These are phyloP conservation scores for Cytospora piceae DNA, from an alignment of 2,329 filamentous ascomycete species.

Conservation along the genomic window DNA sequence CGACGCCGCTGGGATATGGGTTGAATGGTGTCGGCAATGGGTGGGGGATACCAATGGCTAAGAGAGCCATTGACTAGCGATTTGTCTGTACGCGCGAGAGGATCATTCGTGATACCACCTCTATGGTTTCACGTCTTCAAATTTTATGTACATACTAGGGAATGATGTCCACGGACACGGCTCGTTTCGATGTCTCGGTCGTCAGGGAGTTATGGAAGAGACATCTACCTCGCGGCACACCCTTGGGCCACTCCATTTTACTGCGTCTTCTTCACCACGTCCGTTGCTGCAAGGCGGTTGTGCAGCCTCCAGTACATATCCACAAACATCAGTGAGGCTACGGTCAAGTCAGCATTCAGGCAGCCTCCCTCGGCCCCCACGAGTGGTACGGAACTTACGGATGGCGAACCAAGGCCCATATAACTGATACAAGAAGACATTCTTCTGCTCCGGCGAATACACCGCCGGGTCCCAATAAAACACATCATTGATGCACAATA, in stretches of 20 bases:
- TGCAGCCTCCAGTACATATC: slow-evolving; percentile 61
- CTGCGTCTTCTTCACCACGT: slow-evolving; percentile 47
- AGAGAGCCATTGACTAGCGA: slow-evolving; percentile 48
- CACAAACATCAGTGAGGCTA: slow-evolving; percentile 54
- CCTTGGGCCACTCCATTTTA: slow-evolving; percentile 32
- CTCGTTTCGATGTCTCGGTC: slow-evolving; percentile 22
- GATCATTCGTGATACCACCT: slow-evolving; percentile 13
- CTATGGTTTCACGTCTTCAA: slow-evolving; percentile 7
- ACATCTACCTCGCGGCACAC: background rate
- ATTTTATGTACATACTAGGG: slow-evolving; percentile 25
- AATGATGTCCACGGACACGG: slow-evolving; percentile 8
- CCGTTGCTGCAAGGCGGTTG: slow-evolving; percentile 42
- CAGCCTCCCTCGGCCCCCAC: background rate
- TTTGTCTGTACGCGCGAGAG: slow-evolving; percentile 14
- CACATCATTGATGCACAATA: slow-evolving; percentile 56
- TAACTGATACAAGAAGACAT: slow-evolving; percentile 50
- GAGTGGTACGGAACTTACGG: slow-evolving; percentile 48
- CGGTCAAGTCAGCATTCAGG: background rate
- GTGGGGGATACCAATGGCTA: slow-evolving; percentile 57
- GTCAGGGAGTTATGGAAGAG: background rate
- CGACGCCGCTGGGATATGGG: slow-evolving; percentile 61
- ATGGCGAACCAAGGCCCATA: slow-evolving; percentile 57
- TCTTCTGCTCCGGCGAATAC: slow-evolving; percentile 50
- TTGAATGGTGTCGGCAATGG: slow-evolving; percentile 59
- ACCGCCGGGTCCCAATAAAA: slow-evolving; percentile 52